These are phyloP conservation scores for Phytophthora pistaciae DNA, from an alignment of 352 stramenopile genomes.

Conservation along the genomic window DNA sequence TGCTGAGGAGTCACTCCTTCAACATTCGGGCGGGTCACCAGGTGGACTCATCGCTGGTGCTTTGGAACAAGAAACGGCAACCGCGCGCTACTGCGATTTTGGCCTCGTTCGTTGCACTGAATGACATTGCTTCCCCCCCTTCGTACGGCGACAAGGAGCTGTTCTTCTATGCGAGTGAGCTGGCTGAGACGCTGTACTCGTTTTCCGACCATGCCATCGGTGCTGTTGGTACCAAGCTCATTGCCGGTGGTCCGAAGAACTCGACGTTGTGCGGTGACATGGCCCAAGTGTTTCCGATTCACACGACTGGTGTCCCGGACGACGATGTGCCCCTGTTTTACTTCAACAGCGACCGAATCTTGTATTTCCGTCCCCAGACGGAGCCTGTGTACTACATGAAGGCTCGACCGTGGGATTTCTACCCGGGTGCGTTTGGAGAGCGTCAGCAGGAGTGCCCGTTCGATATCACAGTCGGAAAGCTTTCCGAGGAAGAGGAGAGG, in stretches of 20 bases:
- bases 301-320: constrained; percentile 15
- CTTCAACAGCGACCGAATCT: constrained; percentile 59
- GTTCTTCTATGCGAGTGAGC: constrained; percentile 53
- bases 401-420: constrained; percentile 38
- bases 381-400: constrained; percentile 40
- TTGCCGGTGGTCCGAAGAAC: constrained; percentile 23
- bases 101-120: constrained; percentile 41
- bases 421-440: constrained; percentile 44
- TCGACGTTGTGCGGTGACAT: constrained; percentile 49
- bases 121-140: constrained; percentile 28
- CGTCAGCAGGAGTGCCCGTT: constrained; percentile 46
- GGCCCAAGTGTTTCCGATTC: constrained; percentile 49
- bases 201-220: constrained; percentile 47
- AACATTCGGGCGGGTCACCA: constrained; percentile 48
- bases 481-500: constrained; percentile 40
- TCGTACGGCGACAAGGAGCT: constrained; percentile 64
- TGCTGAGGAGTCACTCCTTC: constrained; percentile 42
- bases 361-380: constrained; percentile 31
- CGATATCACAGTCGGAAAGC: constrained; percentile 36
- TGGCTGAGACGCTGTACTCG: constrained; percentile 50
- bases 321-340: constrained; percentile 43
- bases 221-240: constrained; percentile 38
- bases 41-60: constrained; percentile 53
- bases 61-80: constrained; percentile 53
- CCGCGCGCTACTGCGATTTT: constrained; percentile 50